Percentiles rank a stretch among this genome's conserved stretches.
phyloP scores from a whole-genome alignment of 2,329 filamentous ascomycete genomes.

The Xylariaceae sp. region DNA sequence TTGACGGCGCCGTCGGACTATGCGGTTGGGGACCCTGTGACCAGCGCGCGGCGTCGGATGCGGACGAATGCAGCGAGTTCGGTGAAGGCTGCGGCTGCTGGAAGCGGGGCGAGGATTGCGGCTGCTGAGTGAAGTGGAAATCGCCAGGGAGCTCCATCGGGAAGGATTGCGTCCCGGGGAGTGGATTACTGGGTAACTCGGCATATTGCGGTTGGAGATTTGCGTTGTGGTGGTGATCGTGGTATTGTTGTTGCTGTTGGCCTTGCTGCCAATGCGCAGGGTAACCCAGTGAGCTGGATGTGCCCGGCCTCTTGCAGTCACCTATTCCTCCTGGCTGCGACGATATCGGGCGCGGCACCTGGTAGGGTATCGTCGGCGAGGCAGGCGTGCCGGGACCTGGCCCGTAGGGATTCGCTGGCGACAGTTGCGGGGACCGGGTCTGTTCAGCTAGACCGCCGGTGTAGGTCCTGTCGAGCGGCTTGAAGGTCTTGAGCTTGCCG shows the following conservation, averaged over 20 bases:
- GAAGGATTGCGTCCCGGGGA: conserved; percentile 15
- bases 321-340: too few relatives aligned
- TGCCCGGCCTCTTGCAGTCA: conserved; percentile 33
- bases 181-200: conserved; percentile 37
- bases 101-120: conserved; percentile 29
- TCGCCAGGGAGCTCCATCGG: conserved; percentile 46
- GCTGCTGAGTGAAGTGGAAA: conserved; percentile 34
- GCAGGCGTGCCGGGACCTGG: conserved; percentile 26
- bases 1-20: conserved; percentile 27
- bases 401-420: conserved; percentile 22
- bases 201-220: too few relatives aligned
- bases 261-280: conserved; percentile 27
- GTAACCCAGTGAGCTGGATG: conserved; percentile 27
- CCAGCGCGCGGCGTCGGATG: conserved; percentile 39
- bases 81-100: conserved; percentile 31
- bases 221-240: conserved; percentile 22
- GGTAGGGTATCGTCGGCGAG: conserved; percentile 37
- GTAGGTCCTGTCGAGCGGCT: conserved; percentile 38
- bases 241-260: conserved; percentile 23
- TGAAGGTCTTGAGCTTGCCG: conserved; percentile 58
- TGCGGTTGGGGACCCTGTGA: conserved; percentile 32
- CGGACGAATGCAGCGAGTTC: conserved; percentile 25
- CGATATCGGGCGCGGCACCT: conserved; percentile 39
- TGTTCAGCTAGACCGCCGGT: conserved; percentile 19
- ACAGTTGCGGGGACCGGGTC: conserved; percentile 26